Conservation (phyloP, 1,284 basidiomycete species). For the Naganishia liquefaciens region DNA sequence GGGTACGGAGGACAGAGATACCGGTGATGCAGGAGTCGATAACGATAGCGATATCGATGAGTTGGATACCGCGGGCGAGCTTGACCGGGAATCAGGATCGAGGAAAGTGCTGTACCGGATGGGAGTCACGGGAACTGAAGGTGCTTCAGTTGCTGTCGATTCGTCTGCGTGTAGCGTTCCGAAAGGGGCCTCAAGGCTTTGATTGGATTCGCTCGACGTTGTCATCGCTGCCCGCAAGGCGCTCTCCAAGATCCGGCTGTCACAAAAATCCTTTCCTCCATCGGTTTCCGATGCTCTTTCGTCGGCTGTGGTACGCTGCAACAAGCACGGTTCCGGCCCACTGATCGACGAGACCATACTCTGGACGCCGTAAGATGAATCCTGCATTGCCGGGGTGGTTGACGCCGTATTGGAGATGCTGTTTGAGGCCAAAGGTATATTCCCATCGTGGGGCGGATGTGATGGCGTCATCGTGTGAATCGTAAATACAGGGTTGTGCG, state of each 20-base stretch:
- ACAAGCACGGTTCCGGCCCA: neutral
- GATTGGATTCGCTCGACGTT: neutral
- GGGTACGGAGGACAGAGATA: conserved; percentile 15
- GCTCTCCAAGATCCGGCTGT: conserved; percentile 10
- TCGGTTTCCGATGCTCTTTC: neutral
- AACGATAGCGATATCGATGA: conserved; percentile 14
- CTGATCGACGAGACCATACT: conserved; percentile 1
- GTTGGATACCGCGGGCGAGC: neutral
- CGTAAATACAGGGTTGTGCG: neutral
- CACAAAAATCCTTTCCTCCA: neutral
- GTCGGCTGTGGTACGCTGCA: too few relatives aligned
- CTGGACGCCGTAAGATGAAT: conserved; percentile 4
- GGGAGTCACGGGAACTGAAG: neutral
- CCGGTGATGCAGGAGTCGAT: conserved; percentile 12
- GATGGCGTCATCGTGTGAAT: conserved; percentile 24
- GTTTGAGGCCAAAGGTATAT: too few relatives aligned
- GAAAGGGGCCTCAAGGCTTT: neutral
- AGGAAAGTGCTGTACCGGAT: neutral
- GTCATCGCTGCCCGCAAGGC: conserved; percentile 22
- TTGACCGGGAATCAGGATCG: conserved; percentile 8
- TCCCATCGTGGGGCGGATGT: neutral
- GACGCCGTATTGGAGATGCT: too few relatives aligned
- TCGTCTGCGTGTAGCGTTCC: neutral
- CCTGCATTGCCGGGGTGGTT: neutral
- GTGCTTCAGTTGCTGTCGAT: neutral